These are phyloP conservation scores for Niebla homalea DNA, from an alignment of 495 filamentous ascomycete genomes.

Conservation along the genomic window DNA sequence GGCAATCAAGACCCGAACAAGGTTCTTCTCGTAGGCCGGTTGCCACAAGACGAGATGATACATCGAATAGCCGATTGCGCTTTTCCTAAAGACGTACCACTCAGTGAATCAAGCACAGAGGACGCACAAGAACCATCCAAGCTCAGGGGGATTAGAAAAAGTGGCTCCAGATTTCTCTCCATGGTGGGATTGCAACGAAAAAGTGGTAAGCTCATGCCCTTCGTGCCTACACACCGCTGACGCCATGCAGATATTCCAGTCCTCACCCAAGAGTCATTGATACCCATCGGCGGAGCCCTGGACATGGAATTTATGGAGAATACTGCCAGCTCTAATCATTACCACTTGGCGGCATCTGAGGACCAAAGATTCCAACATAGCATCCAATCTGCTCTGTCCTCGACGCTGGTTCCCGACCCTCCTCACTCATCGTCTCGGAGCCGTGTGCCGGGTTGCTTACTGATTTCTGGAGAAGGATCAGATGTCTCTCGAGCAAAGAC, in stretches of 20 bases:
- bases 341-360: no score
- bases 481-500: no score
- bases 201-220: slow-evolving; percentile 9
- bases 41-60: background rate
- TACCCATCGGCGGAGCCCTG: slow-evolving; percentile 9
- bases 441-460: no score
- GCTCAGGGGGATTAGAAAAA: slow-evolving; percentile 18
- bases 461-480: no score
- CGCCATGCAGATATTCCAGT: no score
- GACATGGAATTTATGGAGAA: slow-evolving; percentile 8
- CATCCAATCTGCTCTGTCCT: background rate
- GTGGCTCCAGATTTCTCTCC: slow-evolving; percentile 29
- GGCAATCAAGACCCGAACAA: slow-evolving; percentile 11
- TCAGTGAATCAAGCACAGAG: slow-evolving; percentile 8
- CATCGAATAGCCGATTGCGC: background rate
- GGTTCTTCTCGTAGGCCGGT: slow-evolving; percentile 5
- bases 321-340: slow-evolving; percentile 4
- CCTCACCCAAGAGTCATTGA: background rate
- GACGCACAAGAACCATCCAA: background rate
- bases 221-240: no score
- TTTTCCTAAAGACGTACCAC: background rate
- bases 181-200: slow-evolving; percentile 22
- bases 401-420: background rate
- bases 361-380: background rate
- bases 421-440: background rate